Base-by-base conservation (phyloP, 2,329 filamentous ascomycete species). In the Taxawa tesnikishii region DNA sequence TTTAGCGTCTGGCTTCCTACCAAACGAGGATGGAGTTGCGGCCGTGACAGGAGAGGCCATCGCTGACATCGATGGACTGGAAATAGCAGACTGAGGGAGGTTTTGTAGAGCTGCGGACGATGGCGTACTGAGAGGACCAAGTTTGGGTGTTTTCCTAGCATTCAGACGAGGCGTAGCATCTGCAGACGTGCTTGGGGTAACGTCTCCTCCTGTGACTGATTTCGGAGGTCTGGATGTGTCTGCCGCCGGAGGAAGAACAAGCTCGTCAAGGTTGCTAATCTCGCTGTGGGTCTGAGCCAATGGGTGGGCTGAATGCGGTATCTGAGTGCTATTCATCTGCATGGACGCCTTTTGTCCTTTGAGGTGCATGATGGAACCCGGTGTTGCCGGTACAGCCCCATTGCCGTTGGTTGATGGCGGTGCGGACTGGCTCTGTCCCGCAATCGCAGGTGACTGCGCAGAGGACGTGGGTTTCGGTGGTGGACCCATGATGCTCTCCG, bases 341-440 rank as follows among this genome's bases (percentile, higher is more conserved):
- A 36, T 35, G 13, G 27, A 27, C 19, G 25, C 32, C 26, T 37
- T 33, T 13, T 33, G 26, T 13, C 53, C 49, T n/a, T 56, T 50
- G 14, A 60, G 49, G 25, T 56, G 55, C 81, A 94, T 94, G 37
- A 94, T 59, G 5, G 85, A 93, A 6, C 87, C 83, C 1, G 85
- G 85, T 0, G 85, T 93, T 2, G 83, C 85, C 8, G 83, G 82
- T 32, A 75, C 58, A 29, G 15, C 17, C 11, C 28, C 15, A 5
- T 31, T 17, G 16, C 27, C n/a, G 25, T 36, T 26, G 5, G 30
- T 21, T 11, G 25, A 26, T 29, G 38, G 14, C 23, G 32, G 28
- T 16, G 38, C 21, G 29, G 38, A 33, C 11, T 33, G 29, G 3
- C 55, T 63, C 44, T 77, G 71, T 5, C 75, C 67, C 31, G 63